Evolutionary conservation across 345 rosid species (phyloP), one percentile per base, ranked within the genome.

Genomic region (Eucalyptus regnans): DNA sequence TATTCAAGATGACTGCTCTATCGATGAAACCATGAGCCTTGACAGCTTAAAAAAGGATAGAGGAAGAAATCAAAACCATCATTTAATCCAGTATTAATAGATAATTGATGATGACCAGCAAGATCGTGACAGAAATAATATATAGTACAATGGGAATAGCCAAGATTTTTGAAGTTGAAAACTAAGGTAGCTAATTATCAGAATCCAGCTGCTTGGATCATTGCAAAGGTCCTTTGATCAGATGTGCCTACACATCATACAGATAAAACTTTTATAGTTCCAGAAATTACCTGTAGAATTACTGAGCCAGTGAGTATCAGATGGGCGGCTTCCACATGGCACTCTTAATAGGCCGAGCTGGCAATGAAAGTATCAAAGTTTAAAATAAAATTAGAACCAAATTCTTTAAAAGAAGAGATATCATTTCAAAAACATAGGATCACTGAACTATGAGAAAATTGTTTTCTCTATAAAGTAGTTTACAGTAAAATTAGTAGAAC

Each of bases 231-330:
- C 46, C 66, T 50, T 41, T 12, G 17, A 54, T 50, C 41, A 31
- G 33, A 83, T 60, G 27, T 60, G 49, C 31, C 54, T 12, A 44
- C 6, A 1, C 81, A 50, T 86, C 64, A 33, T 87, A 27, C 54
- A 87, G 51, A 66, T 80, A 79, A 43, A 87, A 51, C 43, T 33
- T 68, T 15, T 16, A 60, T 13, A 48, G 29, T 44, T 90, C 44
- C 50, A 56, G 48, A 87, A 66, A 86, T 89, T 93, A 97, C 99
- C 95, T 93, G 93, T 88, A 86, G 90, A 86, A 94, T 89, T 92
- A 87, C 90, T 89, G 51, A 87, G 91, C 81, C 88, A 93, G 90
- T 85, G 91, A 90, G 90, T 85, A 91, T 89, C 91, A 91, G 64
- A 88, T 48, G 16, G 89, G 90, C 29, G 92, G 86, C 92, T 90